These are phyloP conservation scores for Cladosporium sp. DNA, from an alignment of 2,329 filamentous ascomycete species.

Conservation along the genomic window DNA sequence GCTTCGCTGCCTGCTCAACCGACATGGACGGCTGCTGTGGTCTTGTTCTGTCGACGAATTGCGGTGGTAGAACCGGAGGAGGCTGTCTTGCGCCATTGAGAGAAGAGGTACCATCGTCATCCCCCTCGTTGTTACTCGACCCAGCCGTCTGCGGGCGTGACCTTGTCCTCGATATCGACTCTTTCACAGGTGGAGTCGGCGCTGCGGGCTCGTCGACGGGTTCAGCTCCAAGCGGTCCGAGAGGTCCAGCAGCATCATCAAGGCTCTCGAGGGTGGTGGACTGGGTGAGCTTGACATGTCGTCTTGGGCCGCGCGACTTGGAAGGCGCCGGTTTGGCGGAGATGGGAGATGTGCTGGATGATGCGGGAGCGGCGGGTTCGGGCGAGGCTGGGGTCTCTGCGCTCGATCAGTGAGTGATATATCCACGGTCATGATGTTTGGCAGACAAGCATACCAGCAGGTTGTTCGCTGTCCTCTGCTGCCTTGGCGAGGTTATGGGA, in stretches of 20 bases:
- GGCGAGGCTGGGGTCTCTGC: slow-evolving; percentile 13
- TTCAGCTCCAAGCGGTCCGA: slow-evolving; percentile 60
- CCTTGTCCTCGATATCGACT: slow-evolving; percentile 44
- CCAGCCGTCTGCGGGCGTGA: slow-evolving; percentile 36
- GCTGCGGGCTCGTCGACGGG: slow-evolving; percentile 60
- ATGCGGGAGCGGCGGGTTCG: slow-evolving; percentile 15
- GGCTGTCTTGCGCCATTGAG: slow-evolving; percentile 58
- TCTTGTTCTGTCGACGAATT: slow-evolving; percentile 40
- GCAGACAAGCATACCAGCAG: slow-evolving; percentile 20
- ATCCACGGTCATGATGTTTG: neutral
- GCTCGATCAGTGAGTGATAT: neutral
- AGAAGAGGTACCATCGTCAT: slow-evolving; percentile 54
- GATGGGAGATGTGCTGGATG: slow-evolving; percentile 21
- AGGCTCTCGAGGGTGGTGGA: slow-evolving; percentile 74
- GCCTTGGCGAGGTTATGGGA: slow-evolving; percentile 38
- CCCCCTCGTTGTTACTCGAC: slow-evolving; percentile 54
- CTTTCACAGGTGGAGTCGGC: slow-evolving; percentile 54
- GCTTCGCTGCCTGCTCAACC: slow-evolving; percentile 89
- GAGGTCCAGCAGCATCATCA: slow-evolving; percentile 67
- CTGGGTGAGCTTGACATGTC: slow-evolving; percentile 70
- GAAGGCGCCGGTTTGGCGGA: slow-evolving; percentile 24
- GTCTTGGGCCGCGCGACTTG: slow-evolving; percentile 49
- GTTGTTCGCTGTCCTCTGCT: slow-evolving; percentile 28
- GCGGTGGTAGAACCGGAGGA: slow-evolving; percentile 54
- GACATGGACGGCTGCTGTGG: slow-evolving; percentile 74